Percentiles rank a stretch among this genome's conserved stretches.
Conservation (phyloP, 1,284 basidiomycete genomes). For the Ustilago sp. region DNA sequence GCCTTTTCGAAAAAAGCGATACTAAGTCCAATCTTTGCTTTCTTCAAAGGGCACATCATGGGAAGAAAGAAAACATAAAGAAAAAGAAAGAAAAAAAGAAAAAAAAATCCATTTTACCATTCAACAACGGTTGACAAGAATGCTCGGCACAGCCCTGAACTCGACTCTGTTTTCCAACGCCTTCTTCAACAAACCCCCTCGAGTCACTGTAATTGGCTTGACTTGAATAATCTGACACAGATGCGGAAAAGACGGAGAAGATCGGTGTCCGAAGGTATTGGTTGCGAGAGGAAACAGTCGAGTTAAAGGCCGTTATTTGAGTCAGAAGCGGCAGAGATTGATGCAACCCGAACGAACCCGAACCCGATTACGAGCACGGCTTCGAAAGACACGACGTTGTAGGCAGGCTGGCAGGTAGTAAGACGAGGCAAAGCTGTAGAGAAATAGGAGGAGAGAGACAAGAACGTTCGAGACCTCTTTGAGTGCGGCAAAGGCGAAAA, state of each 20-base stretch:
- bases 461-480: constrained; percentile 14
- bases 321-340: not conserved
- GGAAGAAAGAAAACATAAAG: not conserved
- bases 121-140: not conserved
- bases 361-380: constrained; percentile 1
- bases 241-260: constrained; percentile 3
- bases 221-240: not conserved
- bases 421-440: not conserved
- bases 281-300: not conserved
- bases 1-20: constrained; percentile 1
- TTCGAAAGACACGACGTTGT: not conserved
- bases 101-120: not conserved
- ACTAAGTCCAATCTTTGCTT: not conserved
- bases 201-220: not conserved
- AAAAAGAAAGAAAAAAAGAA: too few species aligned
- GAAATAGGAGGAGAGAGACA: not conserved
- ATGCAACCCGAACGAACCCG: not conserved
- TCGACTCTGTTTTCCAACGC: not conserved
- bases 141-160: not conserved
- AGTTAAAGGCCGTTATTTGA: not conserved
- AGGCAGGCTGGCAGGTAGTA: not conserved
- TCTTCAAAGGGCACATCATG: not conserved
- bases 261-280: not conserved
- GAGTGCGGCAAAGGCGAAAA: not conserved
- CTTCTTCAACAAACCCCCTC: not conserved